Base-by-base conservation (phyloP, 805 yeast species). In the Wickerhamiella kurtzmanii region DNA sequence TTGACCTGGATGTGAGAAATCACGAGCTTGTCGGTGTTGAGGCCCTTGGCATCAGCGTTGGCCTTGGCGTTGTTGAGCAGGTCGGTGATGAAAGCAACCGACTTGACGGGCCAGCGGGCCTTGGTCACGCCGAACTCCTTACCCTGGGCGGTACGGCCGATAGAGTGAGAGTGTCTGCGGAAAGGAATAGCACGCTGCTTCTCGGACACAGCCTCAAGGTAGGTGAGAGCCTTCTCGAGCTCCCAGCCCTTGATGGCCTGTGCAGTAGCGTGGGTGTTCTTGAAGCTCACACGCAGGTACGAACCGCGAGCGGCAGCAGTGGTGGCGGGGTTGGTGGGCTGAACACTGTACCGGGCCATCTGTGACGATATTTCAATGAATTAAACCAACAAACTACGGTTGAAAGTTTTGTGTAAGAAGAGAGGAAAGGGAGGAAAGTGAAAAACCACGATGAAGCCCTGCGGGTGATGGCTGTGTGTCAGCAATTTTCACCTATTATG, bases 51-150 rank as follows among this genome's bases (percentile, higher is more conserved):
- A 72, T 88, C 97, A 72, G 98, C 98, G 78, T 89, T 92, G 66
- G 98, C 82, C 72, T 87, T 88, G 69, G 98, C 98, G 74, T 92
- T 92, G 74, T 81, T 80, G 74, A 92, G 80, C 70, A 92, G 80
- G 71, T 86, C 96, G 71, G 82, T 80, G 67, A 92, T 75, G 74
- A 83, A 87, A 75, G 86, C 84, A 72, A 92, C 96, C 57, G 95
- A 84, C 82, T 92, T 92, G 59, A 79, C 95, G 69, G 98, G 98
- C 98, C 98, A 92, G 86, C 98, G 88, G 64, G 98, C 98, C 77
- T 83, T 88, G 80, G 96, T 86, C 70, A 88, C 95, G 75, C 97
- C 97, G 68, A 89, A 92, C 79, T 92, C 98, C 77, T 92, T 89
- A 77, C 96, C 98, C 77, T 92, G 98, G 64, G 94, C 95, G 65